These are phyloP conservation scores for Xanthoconium stramineum DNA, from an alignment of 768 basidiomycete genomes.

Conservation along the genomic window DNA sequence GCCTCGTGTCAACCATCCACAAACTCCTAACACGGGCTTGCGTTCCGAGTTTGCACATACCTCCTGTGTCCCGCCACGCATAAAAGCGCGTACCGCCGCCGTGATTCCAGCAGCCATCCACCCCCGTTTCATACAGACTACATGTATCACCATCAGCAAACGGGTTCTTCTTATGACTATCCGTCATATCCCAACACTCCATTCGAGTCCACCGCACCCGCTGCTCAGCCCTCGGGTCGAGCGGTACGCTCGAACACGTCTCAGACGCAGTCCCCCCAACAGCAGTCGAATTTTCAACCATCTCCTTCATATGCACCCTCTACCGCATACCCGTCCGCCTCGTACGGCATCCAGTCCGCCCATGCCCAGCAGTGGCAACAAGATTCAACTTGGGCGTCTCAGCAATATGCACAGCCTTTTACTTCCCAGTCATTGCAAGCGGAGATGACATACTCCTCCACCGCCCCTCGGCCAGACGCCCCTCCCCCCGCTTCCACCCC, in stretches of 20 bases:
- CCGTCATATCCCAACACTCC: slow-evolving; percentile 36
- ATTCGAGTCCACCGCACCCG: slow-evolving; percentile 24
- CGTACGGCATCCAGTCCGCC: slow-evolving; percentile 28
- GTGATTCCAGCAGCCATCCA: slow-evolving; percentile 23
- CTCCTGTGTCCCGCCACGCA: slow-evolving; percentile 22
- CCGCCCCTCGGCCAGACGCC: slow-evolving; percentile 32
- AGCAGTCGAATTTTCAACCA: slow-evolving; percentile 24
- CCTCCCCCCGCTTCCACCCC: slow-evolving; percentile 27
- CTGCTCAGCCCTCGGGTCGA: slow-evolving; percentile 31
- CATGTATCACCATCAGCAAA: slow-evolving; percentile 50
- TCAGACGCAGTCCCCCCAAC: slow-evolving; percentile 33
- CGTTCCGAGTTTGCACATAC: slow-evolving; percentile 29
- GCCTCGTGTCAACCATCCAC: slow-evolving; percentile 32
- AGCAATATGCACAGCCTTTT: slow-evolving; percentile 31
- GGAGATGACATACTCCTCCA: slow-evolving; percentile 34
- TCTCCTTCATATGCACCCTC: slow-evolving; percentile 30
- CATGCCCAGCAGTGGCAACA: slow-evolving; percentile 39
- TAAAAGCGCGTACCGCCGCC: slow-evolving; percentile 29
- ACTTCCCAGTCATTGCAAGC: slow-evolving; percentile 33
- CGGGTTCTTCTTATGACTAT: slow-evolving; percentile 50
- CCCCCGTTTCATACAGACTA: slow-evolving; percentile 53
- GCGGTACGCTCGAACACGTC: slow-evolving; percentile 29
- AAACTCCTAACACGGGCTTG: slow-evolving; percentile 29
- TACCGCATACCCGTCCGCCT: slow-evolving; percentile 28
- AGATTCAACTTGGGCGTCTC: slow-evolving; percentile 40